Percentiles rank a stretch among this genome's conserved stretches.
Evolutionary conservation across 331 rosid species (phyloP).

Genomic region (Quercus tomentella): DNA sequence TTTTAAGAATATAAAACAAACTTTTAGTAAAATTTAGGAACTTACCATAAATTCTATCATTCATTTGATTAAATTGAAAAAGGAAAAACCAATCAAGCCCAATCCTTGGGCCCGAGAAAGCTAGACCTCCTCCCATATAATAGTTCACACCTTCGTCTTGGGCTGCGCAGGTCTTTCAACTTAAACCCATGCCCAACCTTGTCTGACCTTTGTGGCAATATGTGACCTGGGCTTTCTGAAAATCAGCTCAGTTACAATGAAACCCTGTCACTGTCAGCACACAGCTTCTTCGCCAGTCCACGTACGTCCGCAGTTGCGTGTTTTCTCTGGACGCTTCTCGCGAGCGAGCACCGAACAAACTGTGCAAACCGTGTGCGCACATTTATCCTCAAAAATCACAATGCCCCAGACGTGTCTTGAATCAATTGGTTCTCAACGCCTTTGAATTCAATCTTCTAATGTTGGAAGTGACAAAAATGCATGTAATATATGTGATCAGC

Average conservation of each 20-base stretch:
- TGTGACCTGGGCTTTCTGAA: no score
- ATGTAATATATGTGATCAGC: not conserved
- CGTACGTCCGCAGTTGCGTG: not conserved
- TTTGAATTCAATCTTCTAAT: not conserved
- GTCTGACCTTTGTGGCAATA: no score
- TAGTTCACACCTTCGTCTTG: not conserved
- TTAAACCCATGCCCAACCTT: no score
- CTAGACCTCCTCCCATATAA: no score
- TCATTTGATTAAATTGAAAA: no score
- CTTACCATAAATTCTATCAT: no score
- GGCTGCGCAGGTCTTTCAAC: not conserved
- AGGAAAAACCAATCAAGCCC: not conserved
- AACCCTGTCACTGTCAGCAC: not conserved
- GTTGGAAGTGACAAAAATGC: not conserved
- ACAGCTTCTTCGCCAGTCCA: not conserved
- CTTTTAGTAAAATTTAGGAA: fast-evolving
- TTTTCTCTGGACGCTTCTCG: not conserved
- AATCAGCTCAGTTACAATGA: not conserved
- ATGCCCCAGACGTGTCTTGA: not conserved
- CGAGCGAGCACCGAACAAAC: not conserved
- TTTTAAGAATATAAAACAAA: fast-evolving
- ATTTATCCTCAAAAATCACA: not conserved
- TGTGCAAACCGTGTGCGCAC: not conserved
- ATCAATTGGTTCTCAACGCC: not conserved
- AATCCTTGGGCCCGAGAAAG: not conserved